Evolutionary conservation across 108 stramenopile genomes (phyloP).

Genomic region (Fragilariopsis cylindrus): DNA sequence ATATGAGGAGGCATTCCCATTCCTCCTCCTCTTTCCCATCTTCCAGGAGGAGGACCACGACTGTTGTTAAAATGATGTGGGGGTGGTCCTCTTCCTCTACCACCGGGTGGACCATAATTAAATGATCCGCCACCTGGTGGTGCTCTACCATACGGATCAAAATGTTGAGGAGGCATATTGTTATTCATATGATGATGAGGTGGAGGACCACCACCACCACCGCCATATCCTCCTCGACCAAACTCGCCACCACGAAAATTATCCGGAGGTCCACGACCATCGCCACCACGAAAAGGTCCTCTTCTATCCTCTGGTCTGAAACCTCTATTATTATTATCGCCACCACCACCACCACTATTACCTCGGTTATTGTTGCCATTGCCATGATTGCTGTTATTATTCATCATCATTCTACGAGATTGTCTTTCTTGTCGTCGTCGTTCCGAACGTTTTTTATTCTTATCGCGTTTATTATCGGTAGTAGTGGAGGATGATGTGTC

Average conservation of each 20-base stretch:
- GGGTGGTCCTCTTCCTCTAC: background rate
- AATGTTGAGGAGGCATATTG: too few relatives aligned
- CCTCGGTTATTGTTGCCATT: constrained; percentile 4
- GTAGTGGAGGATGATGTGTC: too few relatives aligned
- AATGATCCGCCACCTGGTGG: too few relatives aligned
- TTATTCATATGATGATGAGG: too few relatives aligned
- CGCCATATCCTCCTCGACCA: too few relatives aligned
- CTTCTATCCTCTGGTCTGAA: background rate
- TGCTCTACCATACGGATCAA: too few relatives aligned
- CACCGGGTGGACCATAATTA: too few relatives aligned
- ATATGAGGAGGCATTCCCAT: constrained; percentile 3
- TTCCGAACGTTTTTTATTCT: too few relatives aligned
- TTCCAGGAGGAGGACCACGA: background rate
- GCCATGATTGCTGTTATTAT: background rate
- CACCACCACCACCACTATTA: background rate
- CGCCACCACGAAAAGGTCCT: background rate
- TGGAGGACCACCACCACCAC: background rate
- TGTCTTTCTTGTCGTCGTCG: too few relatives aligned
- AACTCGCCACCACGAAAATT: background rate
- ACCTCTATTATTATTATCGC: background rate
- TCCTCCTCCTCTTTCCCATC: constrained; percentile 22
- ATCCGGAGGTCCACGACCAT: background rate
- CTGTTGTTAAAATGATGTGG: constrained; percentile 9
- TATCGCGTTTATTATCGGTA: too few relatives aligned
- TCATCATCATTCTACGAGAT: too few relatives aligned